Conservation (phyloP, 2,329 filamentous ascomycete species). For the Aspergillus sp. region DNA sequence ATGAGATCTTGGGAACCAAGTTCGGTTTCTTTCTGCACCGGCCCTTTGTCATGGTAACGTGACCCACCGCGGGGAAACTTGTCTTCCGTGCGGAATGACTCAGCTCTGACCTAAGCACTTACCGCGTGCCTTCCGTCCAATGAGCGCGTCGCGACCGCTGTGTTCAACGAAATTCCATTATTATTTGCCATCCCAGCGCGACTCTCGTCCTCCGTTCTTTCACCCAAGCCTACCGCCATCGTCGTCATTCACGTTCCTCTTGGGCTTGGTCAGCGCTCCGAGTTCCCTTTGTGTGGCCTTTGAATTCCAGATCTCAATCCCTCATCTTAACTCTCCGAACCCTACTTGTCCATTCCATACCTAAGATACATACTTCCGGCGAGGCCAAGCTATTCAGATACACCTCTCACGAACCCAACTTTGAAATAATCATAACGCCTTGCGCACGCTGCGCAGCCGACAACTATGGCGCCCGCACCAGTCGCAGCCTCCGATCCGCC, state of each 20-base stretch:
- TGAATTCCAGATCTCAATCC: not conserved
- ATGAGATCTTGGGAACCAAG: not conserved
- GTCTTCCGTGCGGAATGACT: slow-evolving; percentile 24
- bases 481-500: slow-evolving; percentile 40
- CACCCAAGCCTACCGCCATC: slow-evolving; percentile 4
- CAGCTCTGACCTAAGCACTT: slow-evolving; percentile 24
- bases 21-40: slow-evolving; percentile 20
- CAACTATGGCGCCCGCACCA: slow-evolving; percentile 43
- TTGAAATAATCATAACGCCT: slow-evolving; percentile 5
- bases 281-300: not conserved
- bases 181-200: slow-evolving; percentile 34
- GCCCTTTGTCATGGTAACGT: slow-evolving; percentile 39
- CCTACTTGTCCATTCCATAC: not conserved
- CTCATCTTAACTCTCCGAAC: not conserved
- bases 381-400: not conserved
- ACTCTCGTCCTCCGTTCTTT: slow-evolving; percentile 24
- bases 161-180: slow-evolving; percentile 25
- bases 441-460: slow-evolving; percentile 28
- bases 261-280: not conserved
- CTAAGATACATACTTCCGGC: slow-evolving; percentile 1
- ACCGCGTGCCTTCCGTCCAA: slow-evolving; percentile 28
- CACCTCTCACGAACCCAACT: not conserved
- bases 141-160: slow-evolving; percentile 34
- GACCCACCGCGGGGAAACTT: slow-evolving; percentile 36
- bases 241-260: slow-evolving; percentile 2